Evolutionary conservation across 202 grass and related monocot species (phyloP).

Genomic region (Setaria italica): DNA sequence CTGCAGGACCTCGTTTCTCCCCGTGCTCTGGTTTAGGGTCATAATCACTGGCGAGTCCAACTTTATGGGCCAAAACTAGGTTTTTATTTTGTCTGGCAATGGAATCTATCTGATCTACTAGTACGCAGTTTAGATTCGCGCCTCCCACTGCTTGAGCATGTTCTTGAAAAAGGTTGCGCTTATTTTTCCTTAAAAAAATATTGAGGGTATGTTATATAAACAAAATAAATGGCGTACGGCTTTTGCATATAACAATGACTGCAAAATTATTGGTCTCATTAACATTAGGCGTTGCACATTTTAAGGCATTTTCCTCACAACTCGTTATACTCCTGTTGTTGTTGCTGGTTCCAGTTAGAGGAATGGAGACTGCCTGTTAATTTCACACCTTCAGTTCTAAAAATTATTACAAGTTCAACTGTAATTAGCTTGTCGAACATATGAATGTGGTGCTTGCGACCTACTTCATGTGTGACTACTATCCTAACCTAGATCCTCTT

Average conservation of each 20-base stretch:
- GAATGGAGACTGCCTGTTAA: not conserved
- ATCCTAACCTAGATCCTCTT: not conserved
- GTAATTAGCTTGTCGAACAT: not conserved
- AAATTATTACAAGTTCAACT: not conserved
- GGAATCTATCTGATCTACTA: too few species aligned
- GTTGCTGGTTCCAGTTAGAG: not conserved
- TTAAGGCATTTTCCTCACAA: not conserved
- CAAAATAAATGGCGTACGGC: not conserved
- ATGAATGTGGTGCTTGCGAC: not conserved
- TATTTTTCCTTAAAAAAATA: not conserved
- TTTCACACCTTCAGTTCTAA: not conserved
- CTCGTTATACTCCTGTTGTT: not conserved
- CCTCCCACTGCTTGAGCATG: too few species aligned
- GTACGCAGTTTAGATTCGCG: too few species aligned
- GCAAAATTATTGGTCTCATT: not conserved
- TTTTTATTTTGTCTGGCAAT: too few species aligned
- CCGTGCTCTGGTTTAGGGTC: too few species aligned
- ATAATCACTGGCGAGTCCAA: too few species aligned
- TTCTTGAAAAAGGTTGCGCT: not conserved
- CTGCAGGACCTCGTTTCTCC: not conserved
- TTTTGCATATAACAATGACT: not conserved
- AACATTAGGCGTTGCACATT: not conserved
- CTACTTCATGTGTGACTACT: conserved; percentile 12
- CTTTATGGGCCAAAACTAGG: too few species aligned
- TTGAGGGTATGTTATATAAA: too few species aligned